Percentiles rank a stretch among this genome's conserved stretches.
Evolutionary conservation across 345 rosid species (phyloP).

Genomic region (Theobroma cacao): DNA sequence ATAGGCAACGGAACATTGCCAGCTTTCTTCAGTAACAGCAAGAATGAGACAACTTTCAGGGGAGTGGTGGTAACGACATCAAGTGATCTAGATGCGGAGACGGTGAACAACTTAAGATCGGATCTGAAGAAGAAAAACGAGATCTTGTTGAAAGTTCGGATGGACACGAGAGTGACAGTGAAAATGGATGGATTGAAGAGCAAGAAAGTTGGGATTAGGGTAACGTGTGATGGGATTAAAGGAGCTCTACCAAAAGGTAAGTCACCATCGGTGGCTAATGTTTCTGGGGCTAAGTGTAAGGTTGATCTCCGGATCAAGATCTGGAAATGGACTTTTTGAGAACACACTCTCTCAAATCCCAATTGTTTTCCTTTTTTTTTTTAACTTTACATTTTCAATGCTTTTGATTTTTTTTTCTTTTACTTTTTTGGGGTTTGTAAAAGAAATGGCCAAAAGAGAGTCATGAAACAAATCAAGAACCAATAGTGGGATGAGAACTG

Average conservation of each 20-base stretch:
- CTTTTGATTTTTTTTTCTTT: neutral
- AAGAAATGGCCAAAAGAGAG: neutral
- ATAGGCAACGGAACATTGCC: slow-evolving; percentile 80
- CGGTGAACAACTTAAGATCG: slow-evolving; percentile 52
- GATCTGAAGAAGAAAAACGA: slow-evolving; percentile 68
- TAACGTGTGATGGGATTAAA: slow-evolving; percentile 65
- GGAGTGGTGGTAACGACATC: slow-evolving; percentile 50
- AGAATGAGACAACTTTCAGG: slow-evolving; percentile 62
- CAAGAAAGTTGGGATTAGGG: slow-evolving; percentile 76
- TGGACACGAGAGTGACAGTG: slow-evolving; percentile 67
- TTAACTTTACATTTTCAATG: neutral
- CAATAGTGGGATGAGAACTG: slow-evolving; percentile 13
- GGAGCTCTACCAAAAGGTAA: slow-evolving; percentile 72
- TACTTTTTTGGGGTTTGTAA: slow-evolving; percentile 13
- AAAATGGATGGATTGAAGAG: slow-evolving; percentile 55
- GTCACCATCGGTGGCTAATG: slow-evolving; percentile 53
- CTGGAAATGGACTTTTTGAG: slow-evolving; percentile 81
- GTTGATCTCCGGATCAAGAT: slow-evolving; percentile 85
- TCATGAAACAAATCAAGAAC: neutral
- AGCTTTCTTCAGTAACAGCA: slow-evolving; percentile 43
- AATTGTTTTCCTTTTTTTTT: neutral
- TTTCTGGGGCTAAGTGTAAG: slow-evolving; percentile 56
- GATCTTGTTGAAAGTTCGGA: slow-evolving; percentile 45
- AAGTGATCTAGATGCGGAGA: slow-evolving; percentile 67
- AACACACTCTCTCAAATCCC: neutral